Evolutionary conservation across 768 basidiomycete species (phyloP).

Genomic region (Panaeolus cyanescens): DNA sequence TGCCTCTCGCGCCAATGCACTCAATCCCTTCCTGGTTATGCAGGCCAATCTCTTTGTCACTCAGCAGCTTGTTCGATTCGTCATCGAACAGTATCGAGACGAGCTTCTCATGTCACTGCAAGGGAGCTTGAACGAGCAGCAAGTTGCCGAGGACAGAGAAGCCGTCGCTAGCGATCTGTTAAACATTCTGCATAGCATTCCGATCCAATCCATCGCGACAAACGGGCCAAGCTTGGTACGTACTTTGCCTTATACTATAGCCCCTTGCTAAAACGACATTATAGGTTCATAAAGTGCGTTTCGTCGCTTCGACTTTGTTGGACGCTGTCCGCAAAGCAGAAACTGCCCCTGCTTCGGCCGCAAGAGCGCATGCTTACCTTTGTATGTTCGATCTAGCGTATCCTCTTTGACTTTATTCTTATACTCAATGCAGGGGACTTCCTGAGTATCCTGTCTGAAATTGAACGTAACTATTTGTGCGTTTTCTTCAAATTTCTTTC

Average conservation of each 20-base stretch:
- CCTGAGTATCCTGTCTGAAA: conserved; percentile 86
- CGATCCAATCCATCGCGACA: conserved; percentile 90
- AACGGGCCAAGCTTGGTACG: conserved; percentile 78
- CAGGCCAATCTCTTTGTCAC: conserved; percentile 93
- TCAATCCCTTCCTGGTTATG: conserved; percentile 90
- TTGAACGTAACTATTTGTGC: conserved; percentile 86
- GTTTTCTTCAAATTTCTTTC: background rate
- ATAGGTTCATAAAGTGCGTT: conserved; percentile 89
- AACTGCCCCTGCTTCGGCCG: conserved; percentile 76
- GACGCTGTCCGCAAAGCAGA: conserved; percentile 84
- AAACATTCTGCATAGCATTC: conserved; percentile 86
- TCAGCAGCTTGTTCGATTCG: conserved; percentile 94
- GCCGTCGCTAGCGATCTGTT: conserved; percentile 86
- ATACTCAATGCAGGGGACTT: conserved; percentile 72
- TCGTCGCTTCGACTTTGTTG: conserved; percentile 87
- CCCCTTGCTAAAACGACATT: conserved; percentile 13
- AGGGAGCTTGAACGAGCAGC: conserved; percentile 62
- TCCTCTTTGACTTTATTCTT: conserved; percentile 11
- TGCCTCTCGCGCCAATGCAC: conserved; percentile 79
- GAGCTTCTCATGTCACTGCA: conserved; percentile 75
- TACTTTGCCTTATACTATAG: background rate
- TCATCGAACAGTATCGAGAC: conserved; percentile 90
- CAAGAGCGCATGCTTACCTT: conserved; percentile 84
- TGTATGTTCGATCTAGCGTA: conserved; percentile 42
- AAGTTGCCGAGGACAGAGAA: conserved; percentile 74